Evolutionary conservation across 2,329 filamentous ascomycete genomes (phyloP), one percentile per base, ranked within the genome.

Genomic region (Colletotrichum liaoningense): DNA sequence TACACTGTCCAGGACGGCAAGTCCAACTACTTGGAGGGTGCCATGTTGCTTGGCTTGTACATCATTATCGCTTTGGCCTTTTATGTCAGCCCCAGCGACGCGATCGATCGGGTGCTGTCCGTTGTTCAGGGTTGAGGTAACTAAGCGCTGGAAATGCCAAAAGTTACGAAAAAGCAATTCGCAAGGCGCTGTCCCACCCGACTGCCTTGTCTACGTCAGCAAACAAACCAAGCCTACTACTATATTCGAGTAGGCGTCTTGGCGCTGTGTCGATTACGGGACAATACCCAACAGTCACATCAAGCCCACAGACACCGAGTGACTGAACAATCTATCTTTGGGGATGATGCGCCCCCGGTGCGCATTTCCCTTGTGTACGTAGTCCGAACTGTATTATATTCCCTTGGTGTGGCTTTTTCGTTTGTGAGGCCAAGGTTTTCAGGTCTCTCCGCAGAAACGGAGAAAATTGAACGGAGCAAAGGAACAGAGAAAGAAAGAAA

Each of bases 21-120:
- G 82, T 94, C 92, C 16, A 97, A 96, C 82, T 96, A 96, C 77
- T 89, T 96, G 26, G 94, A 96, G 81, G 94, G 94, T 57, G 93
- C 93, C 60, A 93, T 96, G 90, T 80, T 87, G 63, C 81, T 87
- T 70, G 85, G 84, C 26, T 83, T 91, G 19, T 91, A 91, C 78
- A 78, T 87, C 60, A 91, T 91, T 77, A 91, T 91, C 73, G 89
- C 89, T 5, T 81, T 91, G 42, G 89, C 89, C 19, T 91, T 91
- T 78, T 91, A 88, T 77, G 88, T 87, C 69, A 89, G 86, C 16
- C 89, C 89, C 0, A 83, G 80, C 74, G 84, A 84, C 65, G 86
- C 86, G 22, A 81, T 89, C 46, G 85, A 88, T 76, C 82, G 81
- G 67, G 79, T 73, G 26, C 30, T 77, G 52, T 56, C 38, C 30